phyloP scores from a whole-genome alignment of 345 rosid species.

The Linum usitatissimum region DNA sequence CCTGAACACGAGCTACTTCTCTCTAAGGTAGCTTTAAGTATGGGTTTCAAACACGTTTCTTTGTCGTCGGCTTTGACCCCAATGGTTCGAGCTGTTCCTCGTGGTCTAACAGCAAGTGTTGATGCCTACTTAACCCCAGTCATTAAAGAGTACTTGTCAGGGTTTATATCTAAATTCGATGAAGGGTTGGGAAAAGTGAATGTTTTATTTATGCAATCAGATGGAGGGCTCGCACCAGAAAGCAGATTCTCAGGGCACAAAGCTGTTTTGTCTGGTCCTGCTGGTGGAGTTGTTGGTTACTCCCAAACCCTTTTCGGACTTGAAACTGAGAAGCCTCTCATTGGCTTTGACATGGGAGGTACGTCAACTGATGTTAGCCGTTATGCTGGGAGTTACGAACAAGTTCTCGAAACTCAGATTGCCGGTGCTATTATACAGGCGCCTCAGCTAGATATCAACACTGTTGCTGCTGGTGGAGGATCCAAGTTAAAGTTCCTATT shows the following conservation, averaged over 20 bases:
- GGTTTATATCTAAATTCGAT: slow-evolving; percentile 82
- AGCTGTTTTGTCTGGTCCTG: slow-evolving; percentile 96
- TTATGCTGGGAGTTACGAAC: slow-evolving; percentile 92
- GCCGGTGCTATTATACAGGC: slow-evolving; percentile 95
- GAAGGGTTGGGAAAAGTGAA: slow-evolving; percentile 64
- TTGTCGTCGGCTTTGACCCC: slow-evolving; percentile 89
- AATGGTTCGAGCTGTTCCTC: slow-evolving; percentile 96
- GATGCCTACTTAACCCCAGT: slow-evolving; percentile 96
- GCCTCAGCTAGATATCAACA: slow-evolving; percentile 93
- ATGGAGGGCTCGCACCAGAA: slow-evolving; percentile 94
- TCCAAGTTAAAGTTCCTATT: slow-evolving; percentile 82
- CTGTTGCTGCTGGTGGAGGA: slow-evolving; percentile 99
- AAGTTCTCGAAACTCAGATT: slow-evolving; percentile 95
- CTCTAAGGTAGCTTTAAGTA: slow-evolving; percentile 56
- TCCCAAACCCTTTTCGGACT: slow-evolving; percentile 82
- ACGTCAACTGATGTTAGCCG: slow-evolving; percentile 97
- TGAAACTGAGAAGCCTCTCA: slow-evolving; percentile 85
- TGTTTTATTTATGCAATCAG: slow-evolving; percentile 94
- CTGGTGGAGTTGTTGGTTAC: slow-evolving; percentile 98
- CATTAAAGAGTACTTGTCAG: slow-evolving; percentile 77
- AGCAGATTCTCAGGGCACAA: slow-evolving; percentile 92
- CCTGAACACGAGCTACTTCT: slow-evolving; percentile 79
- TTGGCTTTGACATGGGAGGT: slow-evolving; percentile 99
- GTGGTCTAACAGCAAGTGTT: slow-evolving; percentile 89
- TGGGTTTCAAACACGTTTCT: slow-evolving; percentile 92